Percentiles rank a stretch among this genome's conserved stretches.
Evolutionary conservation across 139 green algal genomes (phyloP).

Genomic region (Chara braunii): DNA sequence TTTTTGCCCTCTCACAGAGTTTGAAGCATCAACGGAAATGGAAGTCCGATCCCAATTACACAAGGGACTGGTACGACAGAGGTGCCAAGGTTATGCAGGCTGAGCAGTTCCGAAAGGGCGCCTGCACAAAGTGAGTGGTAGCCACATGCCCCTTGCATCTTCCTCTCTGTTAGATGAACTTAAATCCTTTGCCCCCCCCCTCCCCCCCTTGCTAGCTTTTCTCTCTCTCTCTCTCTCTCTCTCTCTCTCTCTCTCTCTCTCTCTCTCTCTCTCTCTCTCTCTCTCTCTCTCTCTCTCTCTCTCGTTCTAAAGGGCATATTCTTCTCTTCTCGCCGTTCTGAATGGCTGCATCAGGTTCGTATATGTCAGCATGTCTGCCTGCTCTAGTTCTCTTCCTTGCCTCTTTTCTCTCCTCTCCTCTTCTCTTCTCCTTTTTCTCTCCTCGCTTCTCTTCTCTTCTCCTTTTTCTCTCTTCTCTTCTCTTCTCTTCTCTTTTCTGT

Average conservation of each 20-base stretch:
- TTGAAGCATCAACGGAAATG: slow-evolving; percentile 98
- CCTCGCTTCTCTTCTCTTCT: background rate
- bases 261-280: too few relatives aligned
- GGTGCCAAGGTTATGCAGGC: slow-evolving; percentile 86
- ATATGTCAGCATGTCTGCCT: background rate
- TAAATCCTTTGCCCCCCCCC: slow-evolving; percentile 23
- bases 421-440: background rate
- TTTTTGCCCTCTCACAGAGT: slow-evolving; percentile 49
- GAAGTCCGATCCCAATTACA: slow-evolving; percentile 54
- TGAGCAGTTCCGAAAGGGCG: slow-evolving; percentile 89
- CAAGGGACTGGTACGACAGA: slow-evolving; percentile 76
- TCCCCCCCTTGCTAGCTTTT: too few relatives aligned
- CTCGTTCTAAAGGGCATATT: too few relatives aligned
- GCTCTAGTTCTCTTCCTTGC: background rate
- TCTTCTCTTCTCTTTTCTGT: background rate
- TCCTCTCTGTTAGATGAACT: too few relatives aligned
- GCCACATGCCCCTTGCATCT: too few relatives aligned
- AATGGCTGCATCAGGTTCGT: too few relatives aligned
- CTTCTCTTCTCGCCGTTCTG: too few relatives aligned
- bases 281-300: too few relatives aligned
- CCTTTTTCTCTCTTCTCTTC: background rate
- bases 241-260: too few relatives aligned
- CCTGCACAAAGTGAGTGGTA: slow-evolving; percentile 89
- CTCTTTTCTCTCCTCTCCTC: background rate
- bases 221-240: too few relatives aligned